Evolutionary conservation across 805 yeast species (phyloP), one percentile per base, ranked within the genome.

Genomic region (Torulaspora franciscae): DNA sequence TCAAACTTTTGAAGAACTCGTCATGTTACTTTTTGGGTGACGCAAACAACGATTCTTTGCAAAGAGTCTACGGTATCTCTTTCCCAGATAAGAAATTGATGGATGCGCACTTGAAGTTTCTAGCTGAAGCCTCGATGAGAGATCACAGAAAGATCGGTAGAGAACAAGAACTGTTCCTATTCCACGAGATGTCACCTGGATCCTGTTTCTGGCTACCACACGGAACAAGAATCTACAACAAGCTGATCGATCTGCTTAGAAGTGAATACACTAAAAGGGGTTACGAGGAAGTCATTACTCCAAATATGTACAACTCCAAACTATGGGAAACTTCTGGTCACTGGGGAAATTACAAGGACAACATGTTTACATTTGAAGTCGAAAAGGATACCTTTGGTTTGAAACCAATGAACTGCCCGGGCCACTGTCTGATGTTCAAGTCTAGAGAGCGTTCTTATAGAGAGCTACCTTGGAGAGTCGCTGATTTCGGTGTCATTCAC

Each of bases 291-390:
- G 99, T 93, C 55, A 91, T 93, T 66, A 90, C 99, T 50, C 99
- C 99, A 62, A 93, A 93, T 74, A 93, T 93, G 98, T 93, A 79
- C 79, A 91, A 90, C 74, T 73, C 97, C 50, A 91, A 91, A 70
- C 77, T 93, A 61, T 93, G 99, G 99, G 95, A 91, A 74, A 85
- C 93, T 45, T 90, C 98, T 9, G 99, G 99, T 55, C 99, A 93
- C 70, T 93, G 98, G 99, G 95, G 77, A 36, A 93, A 93, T 73
- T 93, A 93, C 71, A 84, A 88, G 67, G 99, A 93, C 67, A 88
- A 93, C 69, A 93, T 93, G 99, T 93, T 93, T 65, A 74, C 95
- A 8, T 87, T 93, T 60, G 96, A 90, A 45, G 95, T 91, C 54
- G 99, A 93, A 72, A 93, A 93, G 77, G 99, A 93, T 69, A 78